These are phyloP conservation scores for Rhodotorula graminis DNA, from an alignment of 768 basidiomycete species.

Conservation along the genomic window DNA sequence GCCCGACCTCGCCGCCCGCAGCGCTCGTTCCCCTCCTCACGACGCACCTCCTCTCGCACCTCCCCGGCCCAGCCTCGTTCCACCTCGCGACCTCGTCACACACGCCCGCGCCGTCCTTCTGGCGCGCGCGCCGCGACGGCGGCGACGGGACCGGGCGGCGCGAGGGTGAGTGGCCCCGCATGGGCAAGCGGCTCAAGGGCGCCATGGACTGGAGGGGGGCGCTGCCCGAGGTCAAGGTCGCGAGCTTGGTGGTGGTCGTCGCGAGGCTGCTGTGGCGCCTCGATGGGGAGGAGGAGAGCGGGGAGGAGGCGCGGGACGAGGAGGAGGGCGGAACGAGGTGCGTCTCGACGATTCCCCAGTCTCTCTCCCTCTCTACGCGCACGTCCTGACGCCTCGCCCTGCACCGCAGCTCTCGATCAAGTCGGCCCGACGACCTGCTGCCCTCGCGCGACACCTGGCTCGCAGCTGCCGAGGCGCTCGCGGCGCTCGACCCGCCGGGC, in stretches of 20 bases:
- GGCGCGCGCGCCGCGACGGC: no score
- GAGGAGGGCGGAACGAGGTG: neutral
- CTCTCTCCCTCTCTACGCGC: fast-evolving
- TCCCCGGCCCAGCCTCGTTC: neutral
- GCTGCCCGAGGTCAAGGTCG: constrained; percentile 21
- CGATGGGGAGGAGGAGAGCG: neutral
- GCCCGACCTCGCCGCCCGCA: neutral
- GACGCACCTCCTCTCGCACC: neutral
- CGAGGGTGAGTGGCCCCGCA: neutral
- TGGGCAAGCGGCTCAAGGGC: neutral
- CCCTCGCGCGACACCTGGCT: neutral
- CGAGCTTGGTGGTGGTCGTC: neutral
- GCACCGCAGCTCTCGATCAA: neutral
- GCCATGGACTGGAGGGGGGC: constrained; percentile 19
- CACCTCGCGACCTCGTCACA: neutral
- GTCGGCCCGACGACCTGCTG: neutral
- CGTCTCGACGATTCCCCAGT: no score
- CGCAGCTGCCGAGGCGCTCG: neutral
- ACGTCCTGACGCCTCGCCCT: neutral
- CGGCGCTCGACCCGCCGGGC: neutral
- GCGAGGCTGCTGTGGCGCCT: constrained; percentile 14
- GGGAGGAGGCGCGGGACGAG: neutral
- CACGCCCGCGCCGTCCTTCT: neutral
- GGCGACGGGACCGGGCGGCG: neutral
- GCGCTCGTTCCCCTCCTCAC: neutral